Evolutionary conservation across 768 basidiomycete species (phyloP), one percentile per base, ranked within the genome.

Genomic region (Rhodotorula sphaerocarpa): DNA sequence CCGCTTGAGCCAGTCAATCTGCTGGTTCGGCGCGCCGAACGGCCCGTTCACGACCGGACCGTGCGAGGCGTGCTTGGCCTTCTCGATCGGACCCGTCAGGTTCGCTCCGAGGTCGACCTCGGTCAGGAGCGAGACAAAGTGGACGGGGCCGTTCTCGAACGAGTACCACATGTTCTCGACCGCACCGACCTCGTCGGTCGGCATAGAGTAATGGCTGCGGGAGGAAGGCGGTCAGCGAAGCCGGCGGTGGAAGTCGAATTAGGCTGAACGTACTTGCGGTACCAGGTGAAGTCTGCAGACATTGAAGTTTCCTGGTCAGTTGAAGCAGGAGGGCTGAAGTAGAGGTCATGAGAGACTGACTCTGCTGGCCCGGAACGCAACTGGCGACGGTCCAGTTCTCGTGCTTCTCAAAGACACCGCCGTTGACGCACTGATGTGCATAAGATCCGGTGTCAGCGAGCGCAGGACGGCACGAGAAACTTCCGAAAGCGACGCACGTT

Each of bases 121-220:
- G 15, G 66, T 63, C 39, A 63, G 51, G 51, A 74, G 63, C 3
- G 67, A 61, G 57, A 74, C 46, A 44, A 70, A 74, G 55, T 74
- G 73, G 9, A 47, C 57, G 42, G 51, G 39, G 11, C 57, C 58
- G 28, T 36, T 25, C 23, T 47, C 59, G 50, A 34, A 73, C 39
- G 67, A 70, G 60, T 69, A 73, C 72, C 72, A 74, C 47, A 71
- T 60, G 63, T 71, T 71, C 47, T 23, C 42, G 27, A 55, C 45
- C 10, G 70, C 73, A 14, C 56, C 63, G 31, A 59, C 34, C 36
- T 69, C 59, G 21, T 59, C 55, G 9, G 64, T 57, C 0, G 73
- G 71, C 71, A 71, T 72, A 5, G 55, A n/a, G n/a, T n/a, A n/a
- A n/a, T n/a, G n/a, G n/a, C n/a, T 57, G 66, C 44, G 27, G 10